These are phyloP conservation scores for Fraxinus nigra DNA, from an alignment of 305 asterid species.

Conservation along the genomic window DNA sequence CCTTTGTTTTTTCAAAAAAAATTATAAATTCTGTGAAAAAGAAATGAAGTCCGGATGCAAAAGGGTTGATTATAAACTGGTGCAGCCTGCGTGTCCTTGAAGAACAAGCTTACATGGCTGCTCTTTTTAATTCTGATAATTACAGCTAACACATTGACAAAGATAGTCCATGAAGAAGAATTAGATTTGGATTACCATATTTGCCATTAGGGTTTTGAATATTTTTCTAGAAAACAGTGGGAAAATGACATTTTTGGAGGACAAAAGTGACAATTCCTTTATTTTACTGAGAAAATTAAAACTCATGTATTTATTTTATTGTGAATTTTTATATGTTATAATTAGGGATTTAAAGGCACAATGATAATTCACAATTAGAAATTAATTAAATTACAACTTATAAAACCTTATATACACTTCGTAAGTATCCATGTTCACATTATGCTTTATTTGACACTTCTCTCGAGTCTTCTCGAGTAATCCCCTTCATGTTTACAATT, in stretches of 20 bases:
- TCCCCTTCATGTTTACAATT: too few species aligned
- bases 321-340: too few species aligned
- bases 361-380: too few species aligned
- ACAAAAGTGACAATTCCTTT: slow-evolving; percentile 13
- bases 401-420: too few species aligned
- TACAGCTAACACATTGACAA: slow-evolving; percentile 90
- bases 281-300: too few species aligned
- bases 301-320: too few species aligned
- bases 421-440: too few species aligned
- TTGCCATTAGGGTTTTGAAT: slow-evolving; percentile 15
- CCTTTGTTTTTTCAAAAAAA: too few species aligned
- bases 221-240: neutral
- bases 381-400: too few species aligned
- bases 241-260: neutral
- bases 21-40: neutral
- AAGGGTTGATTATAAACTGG: slow-evolving; percentile 24
- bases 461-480: too few species aligned
- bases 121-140: slow-evolving; percentile 36
- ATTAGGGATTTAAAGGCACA: too few species aligned
- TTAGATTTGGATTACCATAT: slow-evolving; percentile 23
- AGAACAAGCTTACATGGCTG: slow-evolving; percentile 43
- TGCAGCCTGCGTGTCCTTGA: slow-evolving; percentile 38
- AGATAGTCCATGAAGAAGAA: slow-evolving; percentile 40
- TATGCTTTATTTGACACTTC: too few species aligned
- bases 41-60: slow-evolving; percentile 26